Base-by-base conservation (phyloP, 768 basidiomycete species). In the Cyclocybe cylindracea region DNA sequence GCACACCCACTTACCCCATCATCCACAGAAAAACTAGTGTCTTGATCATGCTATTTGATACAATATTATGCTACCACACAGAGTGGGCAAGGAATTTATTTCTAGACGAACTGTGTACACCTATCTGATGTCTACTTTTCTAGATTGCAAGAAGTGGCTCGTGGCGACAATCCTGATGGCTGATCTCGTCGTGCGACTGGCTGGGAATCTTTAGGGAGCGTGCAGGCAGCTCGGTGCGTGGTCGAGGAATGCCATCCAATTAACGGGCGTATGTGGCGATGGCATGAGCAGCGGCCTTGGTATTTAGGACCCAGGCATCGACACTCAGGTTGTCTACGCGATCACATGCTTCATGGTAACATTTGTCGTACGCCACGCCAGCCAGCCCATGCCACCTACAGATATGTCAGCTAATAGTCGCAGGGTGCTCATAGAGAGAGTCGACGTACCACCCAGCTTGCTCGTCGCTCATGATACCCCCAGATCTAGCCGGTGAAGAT, bases 301-400 rank as follows among this genome's bases (percentile, higher is more conserved):
- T 59, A 52, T 65, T 65, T 13, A 57, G 41, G n/a, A 57, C 44
- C 58, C 59, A 67, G 9, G 58, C 53, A 24, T 53, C 47, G 16
- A 53, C 39, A 37, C 62, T 57, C 33, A 70, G 59, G 57, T 68
- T 69, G 34, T 62, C 54, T 34, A 69, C 43, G 24, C 47, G 61
- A 43, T 68, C 66, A 54, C 67, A 70, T 7, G 56, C 55, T 32
- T 59, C 44, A 53, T 70, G 69, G 54, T 68, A 70, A 50, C 67
- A 70, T 5, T 18, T 39, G 45, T 70, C 69, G 45, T 66, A 66
- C n/a, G 60, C 61, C 29, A 64, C 61, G 37, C 62, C 65, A 39
- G 60, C 65, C 40, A 66, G 38, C 14, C 67, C 69, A 29, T 64
- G 55, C 66, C 65, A 63, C 66, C 68, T 61, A 51, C 44, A 34